Base-by-base conservation (phyloP, 1,284 basidiomycete genomes). In the Apiotrichum akiyoshidainum region DNA sequence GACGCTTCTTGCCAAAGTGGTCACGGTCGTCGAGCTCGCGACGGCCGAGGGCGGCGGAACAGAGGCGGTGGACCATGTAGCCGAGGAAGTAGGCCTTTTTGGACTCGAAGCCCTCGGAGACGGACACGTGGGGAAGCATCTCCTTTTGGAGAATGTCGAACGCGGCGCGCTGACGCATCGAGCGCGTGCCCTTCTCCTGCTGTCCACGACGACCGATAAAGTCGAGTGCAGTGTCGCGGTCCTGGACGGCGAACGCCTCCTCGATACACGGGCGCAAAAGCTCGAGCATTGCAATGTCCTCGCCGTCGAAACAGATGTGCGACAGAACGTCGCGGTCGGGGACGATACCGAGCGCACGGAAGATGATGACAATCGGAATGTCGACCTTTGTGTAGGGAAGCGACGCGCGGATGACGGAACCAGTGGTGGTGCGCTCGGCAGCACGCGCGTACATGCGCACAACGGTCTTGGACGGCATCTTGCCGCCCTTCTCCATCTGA, bases 81-180 rank as follows among this genome's bases (percentile, higher is more conserved):
- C 96, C 96, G 64, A 99, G 93, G 84, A 99, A 99, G 80, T 94
- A 99, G 3, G 96, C 96, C 78, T 99, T 99, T 81, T 96, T 96
- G 42, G 91, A 94, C 79, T 96, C 92, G 39, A 92, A 94, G 11
- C 94, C 94, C 76, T 96, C 93, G 1, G 87, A 85, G 84, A 94
- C 95, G 5, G 95, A 95, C 33, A 99, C 88, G 74, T 99, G 96
- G 0, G 96, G 96, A 48, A 99, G 77, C 89, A 99, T 95, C 79
- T 99, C 95, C 80, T 98, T 99, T 78, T 98, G 94, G 54, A 99
- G 75, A 70, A 99, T 98, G 77, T 99, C 96, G 75, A 96, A 91
- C 0, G 96, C 96, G 70, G 98, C 97, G 52, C 92, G 87, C 64
- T 97, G 88, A 78, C 96, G 92, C 63, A 90, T 87, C 67, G 93